These are phyloP conservation scores for Salix dunnii DNA, from an alignment of 345 rosid genomes.

Conservation along the genomic window DNA sequence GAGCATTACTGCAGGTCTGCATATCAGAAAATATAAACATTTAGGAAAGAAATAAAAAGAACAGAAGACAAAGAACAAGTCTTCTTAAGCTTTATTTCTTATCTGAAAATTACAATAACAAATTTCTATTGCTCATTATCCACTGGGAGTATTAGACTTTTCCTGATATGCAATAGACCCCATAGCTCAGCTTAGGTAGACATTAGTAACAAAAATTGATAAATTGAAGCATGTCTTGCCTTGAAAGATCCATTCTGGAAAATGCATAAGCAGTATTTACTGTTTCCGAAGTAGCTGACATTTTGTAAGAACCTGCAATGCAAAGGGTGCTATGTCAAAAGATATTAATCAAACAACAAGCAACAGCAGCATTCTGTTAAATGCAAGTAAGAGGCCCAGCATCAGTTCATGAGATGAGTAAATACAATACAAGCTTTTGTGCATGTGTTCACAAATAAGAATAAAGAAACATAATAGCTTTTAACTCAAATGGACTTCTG, in stretches of 20 bases:
- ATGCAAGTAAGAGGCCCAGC: too few species aligned
- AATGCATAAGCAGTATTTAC: constrained; percentile 73
- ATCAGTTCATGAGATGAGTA: background rate
- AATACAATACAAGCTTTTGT: too few species aligned
- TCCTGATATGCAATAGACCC: background rate
- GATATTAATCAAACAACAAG: background rate
- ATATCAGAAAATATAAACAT: constrained; percentile 3
- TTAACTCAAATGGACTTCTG: background rate
- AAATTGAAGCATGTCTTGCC: constrained; percentile 40
- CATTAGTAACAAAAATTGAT: background rate
- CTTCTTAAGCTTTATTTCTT: background rate
- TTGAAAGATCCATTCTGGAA: constrained; percentile 87
- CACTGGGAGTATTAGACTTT: background rate
- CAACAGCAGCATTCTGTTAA: too few species aligned
- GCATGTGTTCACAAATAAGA: background rate
- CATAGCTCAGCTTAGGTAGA: background rate
- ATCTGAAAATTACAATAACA: background rate
- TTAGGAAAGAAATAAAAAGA: background rate
- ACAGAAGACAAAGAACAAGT: background rate
- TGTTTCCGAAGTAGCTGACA: constrained; percentile 54
- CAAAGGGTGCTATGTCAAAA: constrained; percentile 2
- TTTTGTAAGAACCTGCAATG: constrained; percentile 69
- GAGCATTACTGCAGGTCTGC: constrained; percentile 81
- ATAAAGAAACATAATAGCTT: background rate
- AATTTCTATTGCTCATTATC: background rate